Conservation (phyloP, 345 rosid genomes). For the Sapria himalayana region DNA sequence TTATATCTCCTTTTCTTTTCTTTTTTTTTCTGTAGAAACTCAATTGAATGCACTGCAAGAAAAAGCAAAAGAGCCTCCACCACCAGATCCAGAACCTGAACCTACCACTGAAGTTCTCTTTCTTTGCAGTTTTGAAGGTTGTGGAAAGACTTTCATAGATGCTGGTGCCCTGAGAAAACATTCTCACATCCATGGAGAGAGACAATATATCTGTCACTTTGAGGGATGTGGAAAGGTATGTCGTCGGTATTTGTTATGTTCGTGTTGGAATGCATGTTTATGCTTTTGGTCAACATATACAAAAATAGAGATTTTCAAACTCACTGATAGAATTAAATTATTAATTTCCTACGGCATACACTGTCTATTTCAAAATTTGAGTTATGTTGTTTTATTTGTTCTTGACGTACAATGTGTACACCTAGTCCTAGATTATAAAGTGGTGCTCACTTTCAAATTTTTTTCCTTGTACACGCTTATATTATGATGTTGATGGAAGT, state of each 20-base stretch:
- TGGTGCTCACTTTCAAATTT: no score
- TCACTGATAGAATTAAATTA: no score
- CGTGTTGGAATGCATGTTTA: no score
- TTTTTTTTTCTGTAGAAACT: conserved; percentile 21
- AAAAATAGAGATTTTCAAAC: no score
- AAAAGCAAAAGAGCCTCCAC: conserved; percentile 42
- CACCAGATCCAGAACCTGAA: conserved; percentile 77
- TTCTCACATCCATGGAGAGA: conserved; percentile 93
- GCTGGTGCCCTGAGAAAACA: conserved; percentile 90
- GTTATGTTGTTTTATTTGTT: no score
- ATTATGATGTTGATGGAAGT: background rate
- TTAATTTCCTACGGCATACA: no score
- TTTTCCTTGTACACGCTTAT: conserved; percentile 6
- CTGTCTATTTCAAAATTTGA: no score
- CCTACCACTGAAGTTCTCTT: conserved; percentile 89
- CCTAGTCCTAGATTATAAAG: no score
- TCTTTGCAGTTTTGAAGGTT: conserved; percentile 85
- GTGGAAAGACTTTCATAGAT: conserved; percentile 87
- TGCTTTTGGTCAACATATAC: no score
- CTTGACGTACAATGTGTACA: no score
- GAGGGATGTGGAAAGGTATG: conserved; percentile 77
- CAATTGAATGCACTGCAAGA: conserved; percentile 49
- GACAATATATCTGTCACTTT: conserved; percentile 63
- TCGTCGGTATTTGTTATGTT: no score
- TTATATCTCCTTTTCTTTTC: background rate